These are phyloP conservation scores for Kwoniella heveanensis DNA, from an alignment of 768 basidiomycete species.

Conservation along the genomic window DNA sequence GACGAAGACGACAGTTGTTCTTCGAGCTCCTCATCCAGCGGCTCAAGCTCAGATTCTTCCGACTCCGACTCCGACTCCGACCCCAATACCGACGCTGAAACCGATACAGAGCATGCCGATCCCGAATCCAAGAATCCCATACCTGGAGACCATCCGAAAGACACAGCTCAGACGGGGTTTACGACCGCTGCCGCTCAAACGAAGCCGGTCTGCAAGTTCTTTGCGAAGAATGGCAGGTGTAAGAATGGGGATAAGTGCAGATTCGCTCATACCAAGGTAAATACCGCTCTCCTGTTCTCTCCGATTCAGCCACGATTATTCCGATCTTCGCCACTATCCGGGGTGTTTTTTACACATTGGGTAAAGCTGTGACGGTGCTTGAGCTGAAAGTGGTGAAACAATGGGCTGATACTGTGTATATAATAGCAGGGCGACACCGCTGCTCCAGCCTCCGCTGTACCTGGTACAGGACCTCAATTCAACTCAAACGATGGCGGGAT, in stretches of 20 bases:
- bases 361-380: too few species aligned
- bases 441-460: neutral
- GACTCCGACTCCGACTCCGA: slow-evolving; percentile 49
- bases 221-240: slow-evolving; percentile 41
- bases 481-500: neutral
- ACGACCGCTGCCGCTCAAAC: neutral
- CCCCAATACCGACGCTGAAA: neutral
- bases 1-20: slow-evolving; percentile 22
- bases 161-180: neutral
- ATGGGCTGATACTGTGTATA: neutral
- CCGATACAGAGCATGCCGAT: neutral
- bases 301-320: too few species aligned
- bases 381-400: too few species aligned
- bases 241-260: slow-evolving; percentile 46
- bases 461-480: neutral
- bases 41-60: slow-evolving; percentile 38
- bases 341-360: too few species aligned
- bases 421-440: neutral
- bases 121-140: neutral
- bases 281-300: neutral
- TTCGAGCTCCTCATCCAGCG: slow-evolving; percentile 35
- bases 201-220: slow-evolving; percentile 40
- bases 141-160: too few species aligned
- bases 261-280: slow-evolving; percentile 33
- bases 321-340: too few species aligned